Conservation (phyloP, 2,329 filamentous ascomycete species). For the Chaetomiaceae sp. region DNA sequence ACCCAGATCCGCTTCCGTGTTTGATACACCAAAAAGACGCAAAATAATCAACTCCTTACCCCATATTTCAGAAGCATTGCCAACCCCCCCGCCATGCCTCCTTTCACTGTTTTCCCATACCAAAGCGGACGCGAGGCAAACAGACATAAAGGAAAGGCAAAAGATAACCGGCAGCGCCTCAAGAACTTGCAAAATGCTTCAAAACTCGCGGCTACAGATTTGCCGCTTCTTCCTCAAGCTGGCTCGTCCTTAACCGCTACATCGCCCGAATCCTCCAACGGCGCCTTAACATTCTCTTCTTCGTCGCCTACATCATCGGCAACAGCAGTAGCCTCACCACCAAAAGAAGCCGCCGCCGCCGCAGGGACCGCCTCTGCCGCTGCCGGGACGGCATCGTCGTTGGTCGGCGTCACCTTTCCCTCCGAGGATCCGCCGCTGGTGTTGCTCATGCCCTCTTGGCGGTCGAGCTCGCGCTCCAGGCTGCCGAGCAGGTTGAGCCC, state of each 20-base stretch:
- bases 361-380: neutral
- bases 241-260: neutral
- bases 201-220: too few relatives aligned
- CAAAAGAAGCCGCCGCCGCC: neutral
- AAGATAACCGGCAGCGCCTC: too few relatives aligned
- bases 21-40: too few relatives aligned
- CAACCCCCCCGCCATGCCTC: too few relatives aligned
- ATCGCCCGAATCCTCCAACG: neutral
- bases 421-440: neutral
- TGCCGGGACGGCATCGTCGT: neutral
- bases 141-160: too few relatives aligned
- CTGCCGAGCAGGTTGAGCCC: slow-evolving; percentile 41
- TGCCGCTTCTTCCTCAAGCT: neutral
- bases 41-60: too few relatives aligned
- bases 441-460: slow-evolving; percentile 28
- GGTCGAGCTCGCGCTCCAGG: slow-evolving; percentile 40
- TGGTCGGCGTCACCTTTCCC: neutral
- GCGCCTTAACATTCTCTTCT: neutral
- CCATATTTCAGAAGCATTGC: too few relatives aligned
- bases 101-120: too few relatives aligned
- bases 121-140: too few relatives aligned
- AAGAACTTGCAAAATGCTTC: too few relatives aligned
- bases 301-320: neutral
- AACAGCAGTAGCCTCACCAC: neutral
- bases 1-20: too few relatives aligned